These are phyloP conservation scores for Thermothelomyces thermophilus DNA, from an alignment of 2,329 filamentous ascomycete genomes.

Conservation along the genomic window DNA sequence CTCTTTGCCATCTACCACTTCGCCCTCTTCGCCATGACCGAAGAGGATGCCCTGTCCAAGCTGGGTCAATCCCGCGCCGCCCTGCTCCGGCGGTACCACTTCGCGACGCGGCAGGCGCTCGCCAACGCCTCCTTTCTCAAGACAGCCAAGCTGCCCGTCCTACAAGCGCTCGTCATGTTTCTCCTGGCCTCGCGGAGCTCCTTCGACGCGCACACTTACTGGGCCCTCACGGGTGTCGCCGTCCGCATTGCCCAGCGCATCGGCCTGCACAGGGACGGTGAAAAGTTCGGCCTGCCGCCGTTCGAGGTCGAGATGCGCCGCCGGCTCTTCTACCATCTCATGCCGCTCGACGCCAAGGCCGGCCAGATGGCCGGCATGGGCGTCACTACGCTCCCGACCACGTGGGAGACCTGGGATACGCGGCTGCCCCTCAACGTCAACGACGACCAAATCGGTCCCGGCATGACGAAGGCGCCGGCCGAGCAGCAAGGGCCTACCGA, in stretches of 20 bases:
- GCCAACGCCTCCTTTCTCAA: not conserved
- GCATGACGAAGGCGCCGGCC: not conserved
- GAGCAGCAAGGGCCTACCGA: not conserved
- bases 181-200: not conserved
- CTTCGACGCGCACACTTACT: not conserved
- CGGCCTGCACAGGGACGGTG: constrained; percentile 44
- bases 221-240: constrained; percentile 43
- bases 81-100: not conserved
- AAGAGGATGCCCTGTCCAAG: not conserved
- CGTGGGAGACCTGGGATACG: not conserved
- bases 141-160: not conserved
- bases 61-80: not conserved
- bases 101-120: not conserved
- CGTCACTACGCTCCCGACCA: not conserved
- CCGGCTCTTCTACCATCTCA: constrained; percentile 31
- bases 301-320: constrained; percentile 50
- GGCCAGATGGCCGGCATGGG: not conserved
- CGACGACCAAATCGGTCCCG: not conserved
- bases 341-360: not conserved
- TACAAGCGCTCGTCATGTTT: not conserved
- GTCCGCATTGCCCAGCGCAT: constrained; percentile 48
- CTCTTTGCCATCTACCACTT: constrained; percentile 4
- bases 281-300: constrained; percentile 27
- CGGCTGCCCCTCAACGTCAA: not conserved
- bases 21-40: not conserved